Evolutionary conservation across 257 asterid genomes (phyloP), one percentile per base, ranked within the genome.

Genomic region (Jasminum sambac): DNA sequence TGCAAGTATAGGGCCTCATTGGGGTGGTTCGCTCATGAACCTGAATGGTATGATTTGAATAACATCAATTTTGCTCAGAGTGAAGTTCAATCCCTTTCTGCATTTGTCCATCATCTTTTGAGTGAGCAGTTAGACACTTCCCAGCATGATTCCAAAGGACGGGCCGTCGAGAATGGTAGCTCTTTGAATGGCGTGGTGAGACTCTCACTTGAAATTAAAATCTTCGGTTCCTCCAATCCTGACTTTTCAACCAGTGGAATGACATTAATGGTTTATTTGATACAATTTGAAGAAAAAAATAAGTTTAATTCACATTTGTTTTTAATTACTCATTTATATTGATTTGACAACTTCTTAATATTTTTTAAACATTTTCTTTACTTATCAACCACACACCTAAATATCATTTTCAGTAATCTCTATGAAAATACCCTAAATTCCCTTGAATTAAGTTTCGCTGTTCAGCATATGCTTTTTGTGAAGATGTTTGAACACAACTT

Each of bases 1-100:
- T 41, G 65, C 69, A 66, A 69, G 65, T 71, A 76, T 87, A 95
- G 99, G 85, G 89, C 99, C 50, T 81, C 98, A 61, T 79, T 95
- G 72, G 97, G 96, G 67, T 95, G 96, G 96, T 95, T 95, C 88
- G 89, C 97, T 77, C 90, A 87, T 74, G 90, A 87, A 80, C 96
- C 97, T 19, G 96, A 91, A 77, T 89, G 96, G 96, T 88, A 69
- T 83, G 98, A 95, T 81, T 58, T 82, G 81, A 88, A 85, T 71
- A 88, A 84, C 82, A 88, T 81, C 79, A 84, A 81, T 76, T 89
- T 95, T 80, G 83, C 97, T 70, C 92, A 88, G 71, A 83, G 96
- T 81, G 98, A 95, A 82, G 93, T 93, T 74, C 99, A 91, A 71
- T 91, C 98, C 24, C 79, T 95, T 77, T 87, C 95, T 71, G 42